Conservation (phyloP, 2,329 filamentous ascomycete species). For the Knoxdaviesia proteae region DNA sequence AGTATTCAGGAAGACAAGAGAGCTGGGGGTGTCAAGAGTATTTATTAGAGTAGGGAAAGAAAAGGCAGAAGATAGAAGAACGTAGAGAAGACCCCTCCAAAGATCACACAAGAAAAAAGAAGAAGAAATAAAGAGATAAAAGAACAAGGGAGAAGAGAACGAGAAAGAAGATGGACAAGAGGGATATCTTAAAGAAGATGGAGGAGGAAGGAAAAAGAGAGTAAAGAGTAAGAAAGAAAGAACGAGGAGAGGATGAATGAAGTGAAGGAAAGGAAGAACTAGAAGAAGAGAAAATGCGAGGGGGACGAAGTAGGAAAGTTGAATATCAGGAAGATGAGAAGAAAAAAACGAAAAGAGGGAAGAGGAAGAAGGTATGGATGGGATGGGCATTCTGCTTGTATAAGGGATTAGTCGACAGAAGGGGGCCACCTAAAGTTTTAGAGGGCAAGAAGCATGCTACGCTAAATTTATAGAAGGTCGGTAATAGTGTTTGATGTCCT, state of each 20-base stretch:
- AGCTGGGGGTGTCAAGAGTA: too few species aligned
- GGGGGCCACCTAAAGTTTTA: too few species aligned
- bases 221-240: background rate
- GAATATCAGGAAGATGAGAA: background rate
- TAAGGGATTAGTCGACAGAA: too few species aligned
- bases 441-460: too few species aligned
- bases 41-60: background rate
- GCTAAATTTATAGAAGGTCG: too few species aligned
- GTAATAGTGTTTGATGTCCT: too few species aligned
- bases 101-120: background rate
- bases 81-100: too few species aligned
- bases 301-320: background rate
- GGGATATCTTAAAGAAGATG: background rate
- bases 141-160: background rate
- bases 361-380: background rate
- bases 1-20: too few species aligned
- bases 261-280: background rate
- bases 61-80: background rate
- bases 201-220: background rate
- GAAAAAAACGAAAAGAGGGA: background rate
- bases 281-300: background rate
- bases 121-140: background rate
- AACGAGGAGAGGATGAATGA: background rate
- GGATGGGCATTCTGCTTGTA: too few species aligned
- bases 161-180: background rate